phyloP scores from a whole-genome alignment of 805 yeast genomes.

The Ogataea nakhonphanomensis region DNA sequence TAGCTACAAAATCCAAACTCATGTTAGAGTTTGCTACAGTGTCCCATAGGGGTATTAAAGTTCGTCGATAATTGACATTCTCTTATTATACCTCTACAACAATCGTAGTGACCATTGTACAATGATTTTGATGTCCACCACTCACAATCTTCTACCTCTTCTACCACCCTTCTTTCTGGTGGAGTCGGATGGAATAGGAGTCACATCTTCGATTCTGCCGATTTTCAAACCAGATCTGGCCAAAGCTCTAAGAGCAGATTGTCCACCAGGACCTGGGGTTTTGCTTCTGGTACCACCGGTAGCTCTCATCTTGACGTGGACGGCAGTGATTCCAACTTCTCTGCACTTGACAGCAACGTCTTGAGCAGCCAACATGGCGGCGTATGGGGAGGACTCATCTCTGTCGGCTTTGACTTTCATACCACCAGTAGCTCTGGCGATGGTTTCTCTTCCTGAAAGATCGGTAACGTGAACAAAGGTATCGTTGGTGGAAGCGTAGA shows the following conservation, averaged over 20 bases:
- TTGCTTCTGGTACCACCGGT: constrained; percentile 99
- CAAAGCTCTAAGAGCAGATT: constrained; percentile 97
- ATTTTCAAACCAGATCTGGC: constrained; percentile 99
- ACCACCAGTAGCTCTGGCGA: constrained; percentile 99
- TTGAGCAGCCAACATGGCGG: constrained; percentile 99
- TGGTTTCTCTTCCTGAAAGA: constrained; percentile 99
- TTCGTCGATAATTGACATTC: constrained; percentile 3
- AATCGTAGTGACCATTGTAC: constrained; percentile 11
- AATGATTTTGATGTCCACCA: constrained; percentile 6
- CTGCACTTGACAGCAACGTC: constrained; percentile 98
- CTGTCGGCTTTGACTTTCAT: constrained; percentile 99
- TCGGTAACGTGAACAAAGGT: constrained; percentile 99
- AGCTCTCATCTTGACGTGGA: constrained; percentile 99
- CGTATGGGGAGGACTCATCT: constrained; percentile 99
- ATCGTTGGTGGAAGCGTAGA: constrained; percentile 99
- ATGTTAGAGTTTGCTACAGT: too few species aligned
- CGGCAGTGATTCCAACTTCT: constrained; percentile 99
- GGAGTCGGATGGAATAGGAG: constrained; percentile 99
- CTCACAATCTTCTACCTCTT: constrained; percentile 97
- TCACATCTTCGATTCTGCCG: constrained; percentile 99
- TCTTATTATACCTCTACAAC: constrained; percentile 13
- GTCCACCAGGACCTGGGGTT: constrained; percentile 99
- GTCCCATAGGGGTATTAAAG: not conserved
- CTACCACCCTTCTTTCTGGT: constrained; percentile 99
- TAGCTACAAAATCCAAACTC: too few species aligned